Evolutionary conservation across 2,329 filamentous ascomycete genomes (phyloP), one percentile per base, ranked within the genome.

Genomic region (Aspergillus neoniger): DNA sequence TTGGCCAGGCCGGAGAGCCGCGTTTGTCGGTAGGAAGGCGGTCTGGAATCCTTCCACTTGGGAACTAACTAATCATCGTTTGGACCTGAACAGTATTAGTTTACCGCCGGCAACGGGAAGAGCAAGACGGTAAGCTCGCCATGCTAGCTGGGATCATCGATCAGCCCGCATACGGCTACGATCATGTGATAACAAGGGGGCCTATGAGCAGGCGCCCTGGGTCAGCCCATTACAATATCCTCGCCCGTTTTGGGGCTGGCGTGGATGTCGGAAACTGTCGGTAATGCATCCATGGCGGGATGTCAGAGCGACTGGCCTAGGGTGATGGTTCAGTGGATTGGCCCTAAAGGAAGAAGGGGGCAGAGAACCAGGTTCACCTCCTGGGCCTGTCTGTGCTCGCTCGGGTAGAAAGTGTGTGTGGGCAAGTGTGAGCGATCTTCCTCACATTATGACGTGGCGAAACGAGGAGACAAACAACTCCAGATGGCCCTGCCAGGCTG

Each of bases 111-210:
- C 58, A 53, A 50, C 57, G 57, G 49, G 58, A 53, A 63, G 52
- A 61, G 52, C 53, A 63, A 58, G 62, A 61, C 47, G 47, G 49
- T 43, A 62, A 64, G 48, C 59, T 30, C 23, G 47, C 47, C 47
- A 61, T 49, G 47, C 63, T 60, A 61, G 49, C 62, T 63, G 60
- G 63, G 66, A 68, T 68, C 66, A 67, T 65, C 66, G 63, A 67
- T 67, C 62, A 61, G 61, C 65, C 65, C 66, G 66, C 66, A 68
- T 68, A 58, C 59, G 53, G 23, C 25, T 63, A 60, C 66, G 43
- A 44, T 68, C 66, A 68, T 62, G 66, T 68, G 66, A 68, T 8
- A 0, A 0, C 3, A 1, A 1, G 3, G 21, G 15, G 30, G 62
- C 66, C 66, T 66, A 68, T 68, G 58, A 64, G 62, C 39, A 44